These are phyloP conservation scores for Hyaloscypha hepaticicola DNA, from an alignment of 495 filamentous ascomycete genomes.

Conservation along the genomic window DNA sequence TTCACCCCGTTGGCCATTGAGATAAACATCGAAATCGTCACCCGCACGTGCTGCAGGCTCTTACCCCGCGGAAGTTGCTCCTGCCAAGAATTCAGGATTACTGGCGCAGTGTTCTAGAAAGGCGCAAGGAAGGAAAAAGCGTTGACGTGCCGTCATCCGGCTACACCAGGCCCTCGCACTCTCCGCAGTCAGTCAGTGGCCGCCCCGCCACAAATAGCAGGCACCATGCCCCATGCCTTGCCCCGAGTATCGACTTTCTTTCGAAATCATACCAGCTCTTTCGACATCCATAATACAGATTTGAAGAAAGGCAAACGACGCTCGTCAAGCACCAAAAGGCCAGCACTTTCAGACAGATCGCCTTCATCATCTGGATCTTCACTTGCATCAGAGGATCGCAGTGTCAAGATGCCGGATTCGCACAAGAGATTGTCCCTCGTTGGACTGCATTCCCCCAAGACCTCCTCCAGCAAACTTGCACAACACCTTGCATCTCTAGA, in stretches of 20 bases:
- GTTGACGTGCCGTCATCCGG: neutral
- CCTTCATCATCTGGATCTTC: constrained; percentile 31
- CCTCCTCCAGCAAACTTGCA: constrained; percentile 34
- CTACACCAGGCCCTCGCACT: constrained; percentile 8
- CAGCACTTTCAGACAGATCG: constrained; percentile 25
- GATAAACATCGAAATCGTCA: neutral
- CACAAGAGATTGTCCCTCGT: constrained; percentile 48
- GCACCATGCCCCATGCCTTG: constrained; percentile 45
- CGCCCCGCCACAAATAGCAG: constrained; percentile 3
- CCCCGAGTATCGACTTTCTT: constrained; percentile 49
- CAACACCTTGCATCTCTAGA: constrained; percentile 58
- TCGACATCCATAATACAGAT: constrained; percentile 30
- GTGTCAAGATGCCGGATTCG: constrained; percentile 37
- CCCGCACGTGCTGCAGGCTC: neutral
- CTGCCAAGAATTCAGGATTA: neutral
- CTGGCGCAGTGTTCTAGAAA: neutral
- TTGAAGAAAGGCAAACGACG: constrained; percentile 28
- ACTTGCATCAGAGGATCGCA: constrained; percentile 20
- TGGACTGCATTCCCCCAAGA: constrained; percentile 44
- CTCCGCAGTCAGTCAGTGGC: neutral
- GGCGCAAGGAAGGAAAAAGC: neutral
- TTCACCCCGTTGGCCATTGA: neutral
- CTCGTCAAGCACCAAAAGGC: constrained; percentile 19
- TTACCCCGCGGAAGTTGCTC: neutral
- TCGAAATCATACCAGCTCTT: constrained; percentile 39